phyloP scores from a whole-genome alignment of 495 filamentous ascomycete species.

The Xylaria curta region DNA sequence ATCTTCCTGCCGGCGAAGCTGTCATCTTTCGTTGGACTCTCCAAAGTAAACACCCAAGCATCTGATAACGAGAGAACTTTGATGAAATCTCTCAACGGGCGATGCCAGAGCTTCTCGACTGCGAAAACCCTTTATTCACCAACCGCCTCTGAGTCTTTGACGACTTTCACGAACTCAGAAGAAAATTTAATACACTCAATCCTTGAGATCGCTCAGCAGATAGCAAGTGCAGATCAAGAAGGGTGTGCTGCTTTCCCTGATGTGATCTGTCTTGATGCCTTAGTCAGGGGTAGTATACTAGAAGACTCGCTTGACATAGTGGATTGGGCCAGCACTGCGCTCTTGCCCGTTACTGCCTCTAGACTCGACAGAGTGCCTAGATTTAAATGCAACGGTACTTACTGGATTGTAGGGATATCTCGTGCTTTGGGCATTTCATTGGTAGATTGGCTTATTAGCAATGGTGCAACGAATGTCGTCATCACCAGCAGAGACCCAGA shows the following conservation, averaged over 20 bases:
- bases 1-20: background rate
- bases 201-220: background rate
- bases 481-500: constrained; percentile 54
- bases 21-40: constrained; percentile 9
- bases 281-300: background rate
- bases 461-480: constrained; percentile 50
- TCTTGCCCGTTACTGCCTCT: constrained; percentile 19
- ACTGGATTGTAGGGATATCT: constrained; percentile 54
- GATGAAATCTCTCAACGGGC: background rate
- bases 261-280: background rate
- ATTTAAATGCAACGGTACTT: constrained; percentile 46
- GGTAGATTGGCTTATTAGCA: constrained; percentile 51
- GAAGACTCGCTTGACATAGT: constrained; percentile 22
- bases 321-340: constrained; percentile 24
- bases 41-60: background rate
- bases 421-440: constrained; percentile 52
- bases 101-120: constrained; percentile 8
- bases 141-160: background rate
- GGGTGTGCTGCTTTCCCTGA: background rate
- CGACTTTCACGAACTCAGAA: background rate
- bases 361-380: constrained; percentile 14
- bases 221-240: background rate
- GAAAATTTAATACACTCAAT: background rate
- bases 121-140: constrained; percentile 1
- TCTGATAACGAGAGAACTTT: constrained; percentile 6